Evolutionary conservation across 805 yeast genomes (phyloP), one percentile per base, ranked within the genome.

Genomic region (Yamadazyma scolyti): DNA sequence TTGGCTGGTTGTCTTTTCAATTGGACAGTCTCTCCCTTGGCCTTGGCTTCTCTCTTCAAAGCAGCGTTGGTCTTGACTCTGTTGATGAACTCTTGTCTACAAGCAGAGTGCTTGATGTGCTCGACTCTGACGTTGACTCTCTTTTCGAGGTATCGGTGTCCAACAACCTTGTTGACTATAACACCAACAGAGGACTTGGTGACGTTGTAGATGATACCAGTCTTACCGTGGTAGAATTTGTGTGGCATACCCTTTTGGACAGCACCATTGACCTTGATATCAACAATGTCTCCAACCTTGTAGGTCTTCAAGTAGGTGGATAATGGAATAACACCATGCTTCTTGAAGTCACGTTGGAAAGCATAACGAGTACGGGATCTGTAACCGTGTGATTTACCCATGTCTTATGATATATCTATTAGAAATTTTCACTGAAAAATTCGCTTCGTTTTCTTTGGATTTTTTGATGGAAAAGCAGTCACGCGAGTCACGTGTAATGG

Each of bases 341-440:
- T 81, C 82, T 85, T 89, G 89, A 83, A 93, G 82, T 90, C 97
- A 76, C 98, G 93, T 75, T 88, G 86, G 95, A 93, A 93, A 78
- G 94, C 94, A 89, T 93, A 93, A 77, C 98, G 95, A 77, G 98
- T 90, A 78, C 98, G 93, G 62, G 97, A 88, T 89, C 98, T 89
- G 82, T 87, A 89, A 83, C 98, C 98, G 78, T 87, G 96, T 42
- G 48, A 44, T 39, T 46, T 46, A 47, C 51, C 51, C 51, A 47
- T 47, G 37, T 44, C 44, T 33, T 33, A 35, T 27, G 24, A 28
- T 22, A 6, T 22, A n/a, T n/a, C n/a, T n/a, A n/a, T n/a, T n/a
- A n/a, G n/a, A n/a, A n/a, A n/a, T n/a, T n/a, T n/a, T n/a, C n/a
- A n/a, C n/a, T n/a, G n/a, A n/a, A n/a, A n/a, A n/a, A n/a, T n/a